Conservation (phyloP, 2,329 filamentous ascomycete genomes). For the Ophiocordyceps camponoti-floridani region DNA sequence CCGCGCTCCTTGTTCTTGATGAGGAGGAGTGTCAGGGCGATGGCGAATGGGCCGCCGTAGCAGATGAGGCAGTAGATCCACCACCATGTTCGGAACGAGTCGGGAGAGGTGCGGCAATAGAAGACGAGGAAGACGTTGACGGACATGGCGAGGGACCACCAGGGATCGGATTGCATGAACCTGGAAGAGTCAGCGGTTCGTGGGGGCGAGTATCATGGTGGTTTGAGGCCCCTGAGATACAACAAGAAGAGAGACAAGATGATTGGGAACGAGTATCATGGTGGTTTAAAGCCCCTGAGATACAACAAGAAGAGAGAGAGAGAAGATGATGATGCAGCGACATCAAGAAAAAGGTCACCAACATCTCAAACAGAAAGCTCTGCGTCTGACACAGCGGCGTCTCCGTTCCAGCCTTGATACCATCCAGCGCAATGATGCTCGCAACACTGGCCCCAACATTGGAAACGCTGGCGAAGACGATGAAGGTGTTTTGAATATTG, state of each 20-base stretch:
- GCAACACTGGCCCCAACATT: constrained; percentile 43
- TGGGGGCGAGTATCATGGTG: too few species aligned
- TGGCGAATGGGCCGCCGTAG: constrained; percentile 54
- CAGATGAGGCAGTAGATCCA: constrained; percentile 54
- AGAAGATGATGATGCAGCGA: not conserved
- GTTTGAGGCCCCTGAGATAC: not conserved
- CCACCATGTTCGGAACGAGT: constrained; percentile 53
- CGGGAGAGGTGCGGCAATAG: constrained; percentile 40
- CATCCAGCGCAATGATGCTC: constrained; percentile 53
- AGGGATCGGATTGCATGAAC: constrained; percentile 61
- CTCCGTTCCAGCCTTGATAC: constrained; percentile 32
- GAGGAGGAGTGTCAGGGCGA: constrained; percentile 47
- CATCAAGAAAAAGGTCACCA: constrained; percentile 15
- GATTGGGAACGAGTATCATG: too few species aligned
- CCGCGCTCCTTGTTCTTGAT: constrained; percentile 21
- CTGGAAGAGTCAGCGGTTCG: constrained; percentile 26
- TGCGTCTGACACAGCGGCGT: constrained; percentile 44
- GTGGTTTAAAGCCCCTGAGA: not conserved
- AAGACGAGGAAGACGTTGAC: constrained; percentile 61
- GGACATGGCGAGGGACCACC: constrained; percentile 71
- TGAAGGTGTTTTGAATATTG: constrained; percentile 43
- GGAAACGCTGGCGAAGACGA: constrained; percentile 40
- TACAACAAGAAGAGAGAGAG: not conserved
- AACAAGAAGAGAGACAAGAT: not conserved
- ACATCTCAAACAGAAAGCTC: constrained; percentile 49